phyloP scores from a whole-genome alignment of 2,329 filamentous ascomycete genomes.

The Beauveria asiatica region DNA sequence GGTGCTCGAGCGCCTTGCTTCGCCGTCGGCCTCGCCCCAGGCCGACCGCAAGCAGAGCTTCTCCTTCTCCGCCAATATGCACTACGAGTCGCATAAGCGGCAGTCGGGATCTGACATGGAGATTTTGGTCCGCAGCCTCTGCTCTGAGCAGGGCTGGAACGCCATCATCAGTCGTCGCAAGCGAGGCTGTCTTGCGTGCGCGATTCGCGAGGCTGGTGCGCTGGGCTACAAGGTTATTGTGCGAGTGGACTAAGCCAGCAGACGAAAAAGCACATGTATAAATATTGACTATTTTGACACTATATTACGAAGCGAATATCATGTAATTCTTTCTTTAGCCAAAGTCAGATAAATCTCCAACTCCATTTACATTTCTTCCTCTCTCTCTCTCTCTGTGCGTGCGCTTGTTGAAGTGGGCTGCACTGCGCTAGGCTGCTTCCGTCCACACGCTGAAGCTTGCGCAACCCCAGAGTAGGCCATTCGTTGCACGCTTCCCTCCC shows the following conservation, averaged over 20 bases:
- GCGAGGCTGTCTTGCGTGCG: slow-evolving; percentile 64
- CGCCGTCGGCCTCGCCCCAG: slow-evolving; percentile 20
- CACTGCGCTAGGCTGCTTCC: background rate
- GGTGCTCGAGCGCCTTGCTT: slow-evolving; percentile 28
- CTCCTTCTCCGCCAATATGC: slow-evolving; percentile 42
- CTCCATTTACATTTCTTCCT: background rate
- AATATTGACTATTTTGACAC: background rate
- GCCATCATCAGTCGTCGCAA: slow-evolving; percentile 60
- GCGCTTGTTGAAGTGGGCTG: background rate
- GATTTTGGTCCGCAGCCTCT: slow-evolving; percentile 62
- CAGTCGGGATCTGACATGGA: slow-evolving; percentile 59
- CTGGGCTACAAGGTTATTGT: slow-evolving; percentile 62
- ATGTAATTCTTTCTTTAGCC: background rate
- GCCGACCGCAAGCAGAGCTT: slow-evolving; percentile 29
- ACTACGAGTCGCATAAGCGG: slow-evolving; percentile 46
- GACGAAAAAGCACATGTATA: slow-evolving; percentile 1
- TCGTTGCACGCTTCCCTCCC: background rate
- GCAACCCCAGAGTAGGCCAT: background rate
- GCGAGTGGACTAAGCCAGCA: slow-evolving; percentile 37
- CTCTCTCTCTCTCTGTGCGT: background rate
- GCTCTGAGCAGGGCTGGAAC: slow-evolving; percentile 66
- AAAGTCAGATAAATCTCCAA: background rate
- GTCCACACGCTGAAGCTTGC: background rate
- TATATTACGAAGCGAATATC: slow-evolving; percentile 2
- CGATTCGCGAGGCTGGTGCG: slow-evolving; percentile 65